Evolutionary conservation across 495 filamentous ascomycete genomes (phyloP), one percentile per base, ranked within the genome.

Genomic region (Filosporella fistucella): DNA sequence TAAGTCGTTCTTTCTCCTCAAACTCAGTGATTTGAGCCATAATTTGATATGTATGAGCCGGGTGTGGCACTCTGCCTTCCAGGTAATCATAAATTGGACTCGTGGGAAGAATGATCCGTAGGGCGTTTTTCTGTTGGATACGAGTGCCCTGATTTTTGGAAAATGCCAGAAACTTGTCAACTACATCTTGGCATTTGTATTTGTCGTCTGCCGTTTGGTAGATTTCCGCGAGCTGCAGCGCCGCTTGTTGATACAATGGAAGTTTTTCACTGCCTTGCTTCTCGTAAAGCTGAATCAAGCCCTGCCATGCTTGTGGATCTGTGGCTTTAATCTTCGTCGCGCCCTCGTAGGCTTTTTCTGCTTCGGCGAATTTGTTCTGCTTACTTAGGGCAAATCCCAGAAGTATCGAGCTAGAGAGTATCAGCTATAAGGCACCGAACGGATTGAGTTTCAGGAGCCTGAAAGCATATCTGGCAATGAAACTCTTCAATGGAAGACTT

Each of bases 1-100:
- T 96, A 60, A 96, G 93, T 23, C 77, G 82, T 61, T 93, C 87
- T 56, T 85, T 93, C 63, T 98, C 94, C 30, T 94, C 89, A 0
- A 75, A 61, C 58, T 97, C 93, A 13, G 85, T 72, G 42, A 96
- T 84, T 40, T 95, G 82, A n/a, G 87, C 87, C 42, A 97, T 72
- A 26, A 78, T 85, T 43, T 78, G 78, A 65, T 93, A 96, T 3
- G 90, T 95, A 23, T 80, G 75, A 16, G 82, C 74, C 4, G 93
- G 91, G 57, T 87, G 81, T 3, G 82, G 86, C 3, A 98, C 68
- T 2, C 88, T 79, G 13, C 94, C 93, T 69, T 97, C 90, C 13
- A 98, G 80, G 55, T 76, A 85, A 7, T 77, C 67, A 64, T 91
- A 97, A 32, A 96, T 64, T 8, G 86, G 77, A 36, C 81, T 85